phyloP scores from a whole-genome alignment of 2,329 filamentous ascomycete species.

The Colletotrichum coccodes region DNA sequence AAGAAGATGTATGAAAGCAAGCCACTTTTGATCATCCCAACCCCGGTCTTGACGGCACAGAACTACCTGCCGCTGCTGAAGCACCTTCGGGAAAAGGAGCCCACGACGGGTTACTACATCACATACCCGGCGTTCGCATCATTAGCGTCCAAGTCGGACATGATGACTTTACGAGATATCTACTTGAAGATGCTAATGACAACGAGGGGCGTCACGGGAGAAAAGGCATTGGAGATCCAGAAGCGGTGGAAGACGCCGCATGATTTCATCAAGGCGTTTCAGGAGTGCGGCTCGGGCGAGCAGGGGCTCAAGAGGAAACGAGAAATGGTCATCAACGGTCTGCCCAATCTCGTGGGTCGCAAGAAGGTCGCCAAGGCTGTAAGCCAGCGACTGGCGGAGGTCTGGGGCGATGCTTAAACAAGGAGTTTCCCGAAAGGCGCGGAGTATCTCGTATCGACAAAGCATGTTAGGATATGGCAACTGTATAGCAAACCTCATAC shows the following conservation, averaged over 20 bases:
- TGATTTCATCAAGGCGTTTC: conserved; percentile 77
- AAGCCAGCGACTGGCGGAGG: conserved; percentile 76
- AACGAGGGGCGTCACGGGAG: conserved; percentile 77
- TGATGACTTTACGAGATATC: conserved; percentile 77
- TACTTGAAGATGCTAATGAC: conserved; percentile 91
- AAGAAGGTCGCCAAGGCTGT: conserved; percentile 75
- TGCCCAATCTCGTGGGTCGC: conserved; percentile 69
- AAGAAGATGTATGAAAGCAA: conserved; percentile 71
- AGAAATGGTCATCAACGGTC: conserved; percentile 67
- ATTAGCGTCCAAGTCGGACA: conserved; percentile 79
- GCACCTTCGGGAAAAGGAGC: conserved; percentile 65
- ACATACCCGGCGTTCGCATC: conserved; percentile 78
- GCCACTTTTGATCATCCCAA: conserved; percentile 72
- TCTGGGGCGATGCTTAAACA: conserved; percentile 69
- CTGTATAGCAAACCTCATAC: background rate
- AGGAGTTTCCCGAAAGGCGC: background rate
- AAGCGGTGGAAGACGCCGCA: conserved; percentile 80
- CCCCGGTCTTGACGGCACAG: conserved; percentile 66
- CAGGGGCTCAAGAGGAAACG: conserved; percentile 65
- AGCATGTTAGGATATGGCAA: background rate
- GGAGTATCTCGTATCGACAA: background rate
- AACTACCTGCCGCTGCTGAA: conserved; percentile 74
- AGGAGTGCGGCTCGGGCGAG: conserved; percentile 60
- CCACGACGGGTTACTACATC: conserved; percentile 65
- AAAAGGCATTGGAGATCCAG: conserved; percentile 84